Evolutionary conservation across 2,329 filamentous ascomycete species (phyloP).

Genomic region (Fusarium sp.): DNA sequence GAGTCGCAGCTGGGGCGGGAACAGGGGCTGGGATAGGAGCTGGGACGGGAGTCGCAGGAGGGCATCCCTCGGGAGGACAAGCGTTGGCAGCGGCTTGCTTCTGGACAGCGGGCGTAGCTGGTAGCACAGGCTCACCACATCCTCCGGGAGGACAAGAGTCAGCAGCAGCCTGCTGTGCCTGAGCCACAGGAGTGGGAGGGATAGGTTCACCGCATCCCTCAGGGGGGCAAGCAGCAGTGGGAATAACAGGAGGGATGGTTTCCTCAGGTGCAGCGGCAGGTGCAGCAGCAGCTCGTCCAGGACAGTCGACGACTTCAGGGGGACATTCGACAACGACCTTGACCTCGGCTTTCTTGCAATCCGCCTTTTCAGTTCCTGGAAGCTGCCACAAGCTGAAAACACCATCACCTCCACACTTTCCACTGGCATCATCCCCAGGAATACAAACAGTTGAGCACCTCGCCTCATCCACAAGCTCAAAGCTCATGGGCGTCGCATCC

Average conservation of each 20-base stretch:
- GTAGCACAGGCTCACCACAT: not conserved
- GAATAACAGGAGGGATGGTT: not conserved
- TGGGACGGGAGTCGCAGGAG: conserved; percentile 1
- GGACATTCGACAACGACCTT: not conserved
- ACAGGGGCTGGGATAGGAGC: conserved; percentile 3
- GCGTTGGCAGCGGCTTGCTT: not conserved
- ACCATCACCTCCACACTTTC: conserved; percentile 42
- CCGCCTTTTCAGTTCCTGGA: not conserved
- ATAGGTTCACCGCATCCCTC: not conserved
- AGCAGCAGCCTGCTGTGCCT: not conserved
- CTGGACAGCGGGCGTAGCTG: not conserved
- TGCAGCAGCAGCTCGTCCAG: not conserved
- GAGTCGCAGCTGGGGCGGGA: too few species aligned
- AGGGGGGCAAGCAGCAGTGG: conserved; percentile 1
- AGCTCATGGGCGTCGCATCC: not conserved
- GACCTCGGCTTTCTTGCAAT: not conserved
- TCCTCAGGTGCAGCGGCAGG: not conserved
- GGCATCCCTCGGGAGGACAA: conserved; percentile 22
- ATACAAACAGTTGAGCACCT: conserved; percentile 38
- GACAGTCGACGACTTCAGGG: conserved; percentile 1
- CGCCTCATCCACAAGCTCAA: conserved; percentile 29
- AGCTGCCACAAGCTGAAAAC: conserved; percentile 30
- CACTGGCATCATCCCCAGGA: conserved; percentile 18
- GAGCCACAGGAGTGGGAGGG: not conserved
- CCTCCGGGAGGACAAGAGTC: conserved; percentile 9